A percentile compares a stretch with the other conserved stretches of the same genome.
These are phyloP conservation scores for Hypholoma sublateritium DNA, from an alignment of 768 basidiomycete species.

Conservation along the genomic window DNA sequence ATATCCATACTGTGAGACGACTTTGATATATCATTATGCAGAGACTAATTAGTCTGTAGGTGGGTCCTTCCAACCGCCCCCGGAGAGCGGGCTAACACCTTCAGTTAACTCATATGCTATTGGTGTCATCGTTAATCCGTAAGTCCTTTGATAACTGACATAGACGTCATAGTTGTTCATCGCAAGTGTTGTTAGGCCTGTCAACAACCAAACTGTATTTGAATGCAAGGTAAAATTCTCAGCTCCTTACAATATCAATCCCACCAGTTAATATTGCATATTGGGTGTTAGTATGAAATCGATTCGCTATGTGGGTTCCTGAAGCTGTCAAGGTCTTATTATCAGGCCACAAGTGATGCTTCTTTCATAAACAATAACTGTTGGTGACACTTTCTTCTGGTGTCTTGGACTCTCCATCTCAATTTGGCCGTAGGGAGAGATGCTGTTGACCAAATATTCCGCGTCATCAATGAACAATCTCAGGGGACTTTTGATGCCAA, in stretches of 20 bases:
- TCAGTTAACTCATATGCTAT: slow-evolving; percentile 70
- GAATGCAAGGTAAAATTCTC: slow-evolving; percentile 69
- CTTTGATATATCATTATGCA: background rate
- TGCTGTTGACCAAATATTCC: slow-evolving; percentile 72
- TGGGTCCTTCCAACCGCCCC: slow-evolving; percentile 79
- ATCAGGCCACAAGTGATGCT: slow-evolving; percentile 64
- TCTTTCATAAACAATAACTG: slow-evolving; percentile 76
- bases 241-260: background rate
- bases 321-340: slow-evolving; percentile 75
- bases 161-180: background rate
- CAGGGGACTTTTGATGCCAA: slow-evolving; percentile 67
- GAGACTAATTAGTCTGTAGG: slow-evolving; percentile 26
- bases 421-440: slow-evolving; percentile 50
- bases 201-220: slow-evolving; percentile 69
- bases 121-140: slow-evolving; percentile 75
- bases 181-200: slow-evolving; percentile 47
- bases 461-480: slow-evolving; percentile 76
- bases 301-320: slow-evolving; percentile 80
- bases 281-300: slow-evolving; percentile 60
- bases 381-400: slow-evolving; percentile 25
- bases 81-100: slow-evolving; percentile 66
- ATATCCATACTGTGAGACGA: slow-evolving; percentile 65
- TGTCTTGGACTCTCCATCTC: background rate
- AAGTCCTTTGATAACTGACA: slow-evolving; percentile 22
- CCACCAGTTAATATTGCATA: no score